Base-by-base conservation (phyloP, 1,139 yeast species). In the Kurtzmaniella quercitrusa region DNA sequence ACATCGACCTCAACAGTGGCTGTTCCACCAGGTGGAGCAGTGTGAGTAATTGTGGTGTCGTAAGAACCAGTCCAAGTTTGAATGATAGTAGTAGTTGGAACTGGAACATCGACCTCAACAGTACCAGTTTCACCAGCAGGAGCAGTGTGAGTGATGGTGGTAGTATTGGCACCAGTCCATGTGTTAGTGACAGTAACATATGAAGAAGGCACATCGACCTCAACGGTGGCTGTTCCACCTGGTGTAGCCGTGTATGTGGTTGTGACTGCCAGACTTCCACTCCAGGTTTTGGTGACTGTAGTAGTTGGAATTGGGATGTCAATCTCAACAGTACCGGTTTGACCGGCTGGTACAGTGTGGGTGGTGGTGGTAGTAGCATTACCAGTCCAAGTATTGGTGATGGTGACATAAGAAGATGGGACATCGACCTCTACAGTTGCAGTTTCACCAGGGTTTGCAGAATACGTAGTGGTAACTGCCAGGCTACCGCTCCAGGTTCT, bases 381-480 rank as follows among this genome's bases (percentile, higher is more conserved):
- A 15, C 22, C 34, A 7, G 39, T 14, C 39, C 39, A 38, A 22
- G 39, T 38, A 5, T 32, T 22, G 14, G 34, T 38, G 14, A 26
- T 28, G 9, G 41, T 46, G n/a, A 33, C 30, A 6, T 46, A 45
- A 15, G 53, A 43, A 15, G 42, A 39, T 5, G 51, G 52, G 34
- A 42, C 44, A 8, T 45, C 45, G 28, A 47, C 43, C 11, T 22
- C 17, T 6, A 38, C 43, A 2, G 45, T 42, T 12, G 38, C 42
- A 3, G 41, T 56, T 5, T 47, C 53, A 9, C 49, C 52, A 11
- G 43, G 16, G 1, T 34, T 33, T 35, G 35, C 20, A n/a, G 44
- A 36, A 33, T 39, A 57, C 56, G 59, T 56, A 2, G 52, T 46
- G 5, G 26, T 14, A 50, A 47, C 1, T 2, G 42, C 30, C n/a